These are phyloP conservation scores for Tilletia indica DNA, from an alignment of 1,284 basidiomycete genomes.

Conservation along the genomic window DNA sequence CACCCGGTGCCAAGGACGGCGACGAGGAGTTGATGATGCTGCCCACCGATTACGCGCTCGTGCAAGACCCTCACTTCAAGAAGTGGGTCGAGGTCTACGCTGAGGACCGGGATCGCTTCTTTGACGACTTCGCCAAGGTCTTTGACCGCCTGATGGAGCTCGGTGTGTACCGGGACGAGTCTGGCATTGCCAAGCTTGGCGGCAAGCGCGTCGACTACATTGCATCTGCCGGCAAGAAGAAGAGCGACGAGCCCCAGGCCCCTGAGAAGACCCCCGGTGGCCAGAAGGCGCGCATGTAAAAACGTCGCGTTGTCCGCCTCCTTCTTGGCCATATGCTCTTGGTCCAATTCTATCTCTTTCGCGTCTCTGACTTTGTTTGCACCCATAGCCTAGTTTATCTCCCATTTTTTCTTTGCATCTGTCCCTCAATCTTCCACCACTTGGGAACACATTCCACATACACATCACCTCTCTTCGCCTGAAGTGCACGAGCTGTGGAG, in stretches of 20 bases:
- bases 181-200: conserved; percentile 48
- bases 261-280: conserved; percentile 9
- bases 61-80: conserved; percentile 50
- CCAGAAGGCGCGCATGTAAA: conserved; percentile 17
- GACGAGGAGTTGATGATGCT: conserved; percentile 63
- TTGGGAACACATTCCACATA: too few relatives aligned
- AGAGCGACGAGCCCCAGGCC: conserved; percentile 31
- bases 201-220: conserved; percentile 42
- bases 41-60: conserved; percentile 56
- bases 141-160: conserved; percentile 56
- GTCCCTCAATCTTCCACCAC: too few relatives aligned
- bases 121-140: conserved; percentile 60
- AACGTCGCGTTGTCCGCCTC: background rate
- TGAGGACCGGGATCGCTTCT: conserved; percentile 62
- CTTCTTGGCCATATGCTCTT: too few relatives aligned
- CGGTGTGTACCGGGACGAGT: conserved; percentile 54
- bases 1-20: conserved; percentile 53
- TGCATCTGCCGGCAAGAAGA: conserved; percentile 45
- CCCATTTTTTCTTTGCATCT: too few relatives aligned
- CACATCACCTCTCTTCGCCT: too few relatives aligned
- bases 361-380: too few relatives aligned
- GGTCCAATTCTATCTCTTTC: background rate
- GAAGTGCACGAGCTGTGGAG: too few relatives aligned
- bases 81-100: conserved; percentile 58
- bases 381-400: background rate